phyloP scores from a whole-genome alignment of 305 asterid species.

The Caryopteris hybrid region DNA sequence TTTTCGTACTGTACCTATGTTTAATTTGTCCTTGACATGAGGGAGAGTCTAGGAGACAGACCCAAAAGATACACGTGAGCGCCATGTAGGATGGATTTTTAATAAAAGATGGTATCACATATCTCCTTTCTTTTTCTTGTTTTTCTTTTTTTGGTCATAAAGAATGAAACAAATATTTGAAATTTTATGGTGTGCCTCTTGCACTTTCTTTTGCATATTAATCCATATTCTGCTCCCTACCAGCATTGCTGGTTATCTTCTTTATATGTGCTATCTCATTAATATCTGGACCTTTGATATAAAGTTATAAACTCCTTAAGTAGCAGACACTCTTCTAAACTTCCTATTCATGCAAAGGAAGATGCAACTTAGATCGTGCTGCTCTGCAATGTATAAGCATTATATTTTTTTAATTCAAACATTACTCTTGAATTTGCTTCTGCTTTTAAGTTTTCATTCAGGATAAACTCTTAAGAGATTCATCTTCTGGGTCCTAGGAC shows the following conservation, averaged over 20 bases:
- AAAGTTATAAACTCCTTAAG: background rate
- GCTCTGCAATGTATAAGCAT: background rate
- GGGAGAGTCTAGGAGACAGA: no score
- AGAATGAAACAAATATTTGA: no score
- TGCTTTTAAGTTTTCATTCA: background rate
- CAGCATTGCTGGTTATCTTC: background rate
- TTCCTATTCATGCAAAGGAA: background rate
- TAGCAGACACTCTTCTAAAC: background rate
- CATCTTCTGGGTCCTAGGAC: conserved; percentile 1
- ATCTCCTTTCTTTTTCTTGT: no score
- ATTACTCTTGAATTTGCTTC: background rate
- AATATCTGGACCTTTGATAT: background rate
- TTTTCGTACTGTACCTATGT: no score
- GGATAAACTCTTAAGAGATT: background rate
- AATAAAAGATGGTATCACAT: no score
- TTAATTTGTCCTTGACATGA: no score
- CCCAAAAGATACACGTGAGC: no score
- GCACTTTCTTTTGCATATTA: background rate
- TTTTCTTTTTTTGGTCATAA: no score
- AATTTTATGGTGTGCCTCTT: background rate
- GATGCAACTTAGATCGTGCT: background rate
- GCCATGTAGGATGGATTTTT: no score
- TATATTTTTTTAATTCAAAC: background rate
- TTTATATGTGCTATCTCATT: background rate
- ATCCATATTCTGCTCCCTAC: background rate